Base-by-base conservation (phyloP, 73 alveolate genomes). In the Stentor roeselii region DNA sequence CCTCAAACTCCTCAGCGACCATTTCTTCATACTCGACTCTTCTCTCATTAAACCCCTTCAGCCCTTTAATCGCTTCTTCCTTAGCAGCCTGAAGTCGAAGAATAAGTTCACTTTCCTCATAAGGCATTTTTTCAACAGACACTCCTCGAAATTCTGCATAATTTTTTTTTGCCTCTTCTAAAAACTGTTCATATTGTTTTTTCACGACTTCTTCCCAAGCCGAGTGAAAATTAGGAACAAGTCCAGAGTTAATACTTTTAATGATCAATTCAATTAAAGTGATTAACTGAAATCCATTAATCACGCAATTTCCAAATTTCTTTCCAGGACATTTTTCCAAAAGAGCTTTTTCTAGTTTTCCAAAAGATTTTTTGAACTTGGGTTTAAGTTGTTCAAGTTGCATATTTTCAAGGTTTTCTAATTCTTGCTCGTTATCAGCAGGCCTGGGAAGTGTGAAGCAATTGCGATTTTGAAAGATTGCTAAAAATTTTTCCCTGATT, bases 361-460 rank as follows among this genome's bases (percentile, higher is more conserved):
- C 83, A 41, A 94, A 95, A 83, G 90, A 91, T 76, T 97, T 98
- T 40, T 94, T 89, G 90, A 97, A 97, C 76, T 97, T 98, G 39
- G 97, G 96, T 82, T 99, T 89, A 36, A 97, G 87, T 41, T 91
- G 88, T 41, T 92, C 97, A 15, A 93, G 92, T 14, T 93, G 98
- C 80, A 95, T 61, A 37, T 85, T 80, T 50, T 95, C 96, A 40
- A 95, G 82, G 37, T 80, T 84, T 82, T 98, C 98, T n/a, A 98
- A 93, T 86, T 96, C 90, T 76, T 87, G 92, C 88, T 98, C 99
- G 14, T 95, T 99, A n/a, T 92, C 90, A 4, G 95, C 97, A 3
- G 99, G 99, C 82, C 99, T 76, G 27, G 95, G 97, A 27, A 98
- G 86, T 38, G 99, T 96, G 50, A 86, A 82, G 82, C 99, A 95